phyloP scores from a whole-genome alignment of 139 green algal species.

The Chlamydomonas sphaeroides region DNA sequence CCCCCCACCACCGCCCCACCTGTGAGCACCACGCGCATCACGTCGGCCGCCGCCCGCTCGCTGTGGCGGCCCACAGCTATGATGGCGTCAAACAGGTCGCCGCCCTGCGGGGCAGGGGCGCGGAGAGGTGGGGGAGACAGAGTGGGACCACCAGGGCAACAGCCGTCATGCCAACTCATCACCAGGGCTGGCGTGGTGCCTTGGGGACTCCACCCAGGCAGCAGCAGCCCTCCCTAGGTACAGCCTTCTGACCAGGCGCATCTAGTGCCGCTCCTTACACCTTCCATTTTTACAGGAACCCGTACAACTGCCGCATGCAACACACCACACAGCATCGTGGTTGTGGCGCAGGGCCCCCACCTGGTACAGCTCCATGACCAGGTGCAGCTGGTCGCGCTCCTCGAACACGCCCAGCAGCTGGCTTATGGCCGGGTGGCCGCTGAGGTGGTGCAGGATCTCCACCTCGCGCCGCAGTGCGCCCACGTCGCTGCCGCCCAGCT shows the following conservation, averaged over 20 bases:
- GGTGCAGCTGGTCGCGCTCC: constrained; percentile 37
- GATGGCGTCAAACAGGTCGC: constrained; percentile 66
- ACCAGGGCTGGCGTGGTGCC: no score
- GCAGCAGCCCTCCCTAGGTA: no score
- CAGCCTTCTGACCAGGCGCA: no score
- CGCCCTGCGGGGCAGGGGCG: constrained; percentile 33
- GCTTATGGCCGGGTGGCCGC: constrained; percentile 64
- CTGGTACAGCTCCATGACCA: constrained; percentile 67
- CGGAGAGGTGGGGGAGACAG: background rate
- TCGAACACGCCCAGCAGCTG: constrained; percentile 51
- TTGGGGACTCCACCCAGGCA: no score
- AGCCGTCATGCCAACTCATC: no score
- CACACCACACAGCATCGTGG: no score
- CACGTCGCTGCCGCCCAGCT: constrained; percentile 72
- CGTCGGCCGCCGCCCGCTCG: constrained; percentile 37
- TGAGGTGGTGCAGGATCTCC: constrained; percentile 93
- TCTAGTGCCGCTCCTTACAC: no score
- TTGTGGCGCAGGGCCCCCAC: no score
- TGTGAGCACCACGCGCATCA: constrained; percentile 44
- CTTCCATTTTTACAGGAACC: no score
- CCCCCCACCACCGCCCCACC: no score
- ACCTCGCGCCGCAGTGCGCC: constrained; percentile 80
- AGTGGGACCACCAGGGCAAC: no score
- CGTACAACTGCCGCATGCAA: no score
- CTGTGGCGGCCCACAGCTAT: constrained; percentile 32